A percentile compares a stretch with the other conserved stretches of the same genome.
Conservation (phyloP, 257 asterid species). For the Solanum appendiculatum region DNA sequence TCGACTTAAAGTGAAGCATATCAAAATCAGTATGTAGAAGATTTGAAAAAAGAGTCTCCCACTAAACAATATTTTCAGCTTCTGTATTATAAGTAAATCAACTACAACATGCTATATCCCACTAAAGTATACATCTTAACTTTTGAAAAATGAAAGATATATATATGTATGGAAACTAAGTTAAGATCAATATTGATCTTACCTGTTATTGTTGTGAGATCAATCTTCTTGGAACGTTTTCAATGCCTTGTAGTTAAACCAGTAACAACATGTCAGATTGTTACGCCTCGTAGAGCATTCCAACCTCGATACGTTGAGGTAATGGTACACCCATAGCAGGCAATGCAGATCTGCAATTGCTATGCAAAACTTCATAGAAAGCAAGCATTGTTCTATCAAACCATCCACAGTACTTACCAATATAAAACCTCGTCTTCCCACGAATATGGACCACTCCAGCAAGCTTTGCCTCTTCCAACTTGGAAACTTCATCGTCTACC, state of each 20-base stretch:
- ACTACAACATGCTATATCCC: not conserved
- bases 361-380: slow-evolving; percentile 47
- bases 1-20: not conserved
- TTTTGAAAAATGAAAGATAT: not conserved
- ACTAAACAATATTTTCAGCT: not conserved
- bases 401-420: slow-evolving; percentile 34
- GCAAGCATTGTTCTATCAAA: slow-evolving; percentile 33
- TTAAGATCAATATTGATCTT: not conserved
- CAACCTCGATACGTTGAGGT: slow-evolving; percentile 50
- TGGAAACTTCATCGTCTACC: slow-evolving; percentile 4
- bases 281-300: slow-evolving; percentile 40
- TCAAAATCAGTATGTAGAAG: not conserved
- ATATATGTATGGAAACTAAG: not conserved
- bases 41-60: not conserved
- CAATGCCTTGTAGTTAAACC: not conserved
- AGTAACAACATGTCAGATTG: not conserved
- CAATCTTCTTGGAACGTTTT: not conserved
- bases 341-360: slow-evolving; percentile 45
- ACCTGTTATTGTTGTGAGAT: not conserved
- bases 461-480: slow-evolving; percentile 18
- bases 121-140: not conserved
- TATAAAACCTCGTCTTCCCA: slow-evolving; percentile 29
- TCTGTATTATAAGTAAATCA: not conserved
- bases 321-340: slow-evolving; percentile 36
- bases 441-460: slow-evolving; percentile 42